phyloP scores from a whole-genome alignment of 495 filamentous ascomycete genomes.

The Penicillium taxi region DNA sequence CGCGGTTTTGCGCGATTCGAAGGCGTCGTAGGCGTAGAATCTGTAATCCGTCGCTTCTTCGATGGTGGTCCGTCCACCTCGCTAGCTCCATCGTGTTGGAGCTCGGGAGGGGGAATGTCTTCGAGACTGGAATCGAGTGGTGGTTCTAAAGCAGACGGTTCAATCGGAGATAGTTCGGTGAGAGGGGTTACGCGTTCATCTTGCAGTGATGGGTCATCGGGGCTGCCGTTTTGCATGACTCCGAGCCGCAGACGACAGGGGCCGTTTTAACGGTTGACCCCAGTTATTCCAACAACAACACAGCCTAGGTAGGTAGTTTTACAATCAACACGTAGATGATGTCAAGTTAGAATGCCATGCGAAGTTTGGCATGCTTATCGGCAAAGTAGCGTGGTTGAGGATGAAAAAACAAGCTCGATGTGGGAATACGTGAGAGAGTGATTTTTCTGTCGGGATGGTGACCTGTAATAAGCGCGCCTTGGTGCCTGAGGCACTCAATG shows the following conservation, averaged over 20 bases:
- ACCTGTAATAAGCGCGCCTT: conserved; percentile 24
- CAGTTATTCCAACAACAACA: conserved; percentile 58
- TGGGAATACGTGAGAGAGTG: conserved; percentile 35
- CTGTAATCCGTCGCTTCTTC: conserved; percentile 66
- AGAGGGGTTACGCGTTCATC: conserved; percentile 40
- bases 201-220: conserved; percentile 39
- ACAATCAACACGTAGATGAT: conserved; percentile 56
- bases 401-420: conserved; percentile 26
- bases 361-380: conserved; percentile 58
- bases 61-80: conserved; percentile 50
- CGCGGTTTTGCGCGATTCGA: conserved; percentile 44
- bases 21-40: conserved; percentile 32
- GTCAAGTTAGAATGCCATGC: conserved; percentile 41
- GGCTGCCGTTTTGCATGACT: conserved; percentile 54
- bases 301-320: conserved; percentile 52
- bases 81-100: conserved; percentile 26
- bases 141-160: conserved; percentile 19
- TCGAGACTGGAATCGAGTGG: conserved; percentile 19
- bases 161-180: conserved; percentile 17
- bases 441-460: conserved; percentile 33
- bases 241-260: conserved; percentile 42
- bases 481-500: conserved; percentile 4
- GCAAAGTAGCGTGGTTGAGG: conserved; percentile 31
- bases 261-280: conserved; percentile 47
- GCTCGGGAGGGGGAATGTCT: conserved; percentile 25